These are phyloP conservation scores for Lodderomyces beijingensis DNA, from an alignment of 1,139 yeast species.

Conservation along the genomic window DNA sequence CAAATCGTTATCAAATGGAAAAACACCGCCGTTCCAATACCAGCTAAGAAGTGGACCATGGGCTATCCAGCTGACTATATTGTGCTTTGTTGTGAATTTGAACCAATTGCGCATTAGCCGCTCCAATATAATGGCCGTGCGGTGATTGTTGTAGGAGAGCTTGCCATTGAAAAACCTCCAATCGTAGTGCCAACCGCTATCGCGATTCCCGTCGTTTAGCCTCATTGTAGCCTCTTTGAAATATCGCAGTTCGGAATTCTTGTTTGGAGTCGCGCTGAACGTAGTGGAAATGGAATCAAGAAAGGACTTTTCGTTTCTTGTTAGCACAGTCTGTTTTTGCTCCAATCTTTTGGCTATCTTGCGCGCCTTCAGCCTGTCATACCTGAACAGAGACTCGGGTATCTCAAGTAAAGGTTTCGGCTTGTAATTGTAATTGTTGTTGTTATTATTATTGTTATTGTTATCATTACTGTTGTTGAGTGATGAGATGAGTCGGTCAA, in stretches of 20 bases:
- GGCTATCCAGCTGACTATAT: slow-evolving; percentile 51
- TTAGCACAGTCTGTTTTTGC: slow-evolving; percentile 1
- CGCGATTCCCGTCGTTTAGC: slow-evolving; percentile 8
- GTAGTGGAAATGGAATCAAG: slow-evolving; percentile 7
- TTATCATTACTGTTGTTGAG: too few species aligned
- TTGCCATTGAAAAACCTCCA: slow-evolving; percentile 22
- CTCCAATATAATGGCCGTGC: slow-evolving; percentile 12
- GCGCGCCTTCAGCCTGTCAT: too few species aligned
- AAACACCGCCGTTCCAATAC: slow-evolving; percentile 54
- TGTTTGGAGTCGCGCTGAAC: slow-evolving; percentile 1
- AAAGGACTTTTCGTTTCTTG: slow-evolving; percentile 6
- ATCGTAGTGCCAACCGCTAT: slow-evolving; percentile 21
- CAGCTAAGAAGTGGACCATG: slow-evolving; percentile 61
- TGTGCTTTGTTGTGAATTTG: slow-evolving; percentile 38
- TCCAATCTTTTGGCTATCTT: slow-evolving; percentile 2
- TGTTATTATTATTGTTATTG: background rate
- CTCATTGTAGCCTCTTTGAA: slow-evolving; percentile 19
- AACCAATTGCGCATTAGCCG: slow-evolving; percentile 53
- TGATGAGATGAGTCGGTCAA: slow-evolving; percentile 7
- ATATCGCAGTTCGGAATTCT: slow-evolving; percentile 17
- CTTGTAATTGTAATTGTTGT: slow-evolving; percentile 3
- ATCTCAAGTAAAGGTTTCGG: slow-evolving; percentile 8
- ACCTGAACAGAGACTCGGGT: slow-evolving; percentile 5
- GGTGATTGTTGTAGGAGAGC: slow-evolving; percentile 31
- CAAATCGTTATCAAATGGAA: slow-evolving; percentile 63